Base-by-base conservation (phyloP, 192 early-diverging fungal species). In the Kickxella alabastrina region DNA sequence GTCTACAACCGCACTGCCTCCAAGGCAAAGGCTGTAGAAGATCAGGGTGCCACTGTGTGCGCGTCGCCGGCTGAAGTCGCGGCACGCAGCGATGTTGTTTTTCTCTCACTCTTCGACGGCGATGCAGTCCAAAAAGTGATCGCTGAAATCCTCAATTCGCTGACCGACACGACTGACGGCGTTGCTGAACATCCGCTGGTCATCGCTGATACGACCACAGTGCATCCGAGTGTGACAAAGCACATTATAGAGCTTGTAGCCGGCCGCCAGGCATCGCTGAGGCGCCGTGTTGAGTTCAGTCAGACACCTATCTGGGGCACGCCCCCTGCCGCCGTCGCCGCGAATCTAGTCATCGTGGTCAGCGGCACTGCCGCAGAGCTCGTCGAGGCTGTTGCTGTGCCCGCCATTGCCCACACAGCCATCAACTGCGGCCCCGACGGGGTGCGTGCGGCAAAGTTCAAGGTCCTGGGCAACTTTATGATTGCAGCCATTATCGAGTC, bases 391-490 rank as follows among this genome's bases (percentile, higher is more conserved):
- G 43, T 72, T 14, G 44, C 72, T 27, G 57, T 59, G 7, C 55
- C 72, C 0, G 66, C 69, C 19, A 65, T 81, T 23, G 70, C 68
- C 2, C 76, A 65, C 18, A 62, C 50, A n/a, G 49, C 62, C 0
- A 72, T 89, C n/a, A 60, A 81, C 18, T 48, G 81, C 24, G 81
- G 82, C 4, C 36, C 62, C 2, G 71, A 84, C 42, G 65, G 66
- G 1, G 40, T 44, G 9, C 29, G 52, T 0, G 83, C 80, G 1
- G 64, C 75, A 3, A 54, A 55, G 1, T 80, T 84, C 56, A 89
- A 89, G 47, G 63, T 89, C 8, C 44, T 80, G 28, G 85, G 85
- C 43, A 89, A 89, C 47, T 89, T 81, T 36, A 77, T 89, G 46
- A 62, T 89, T 19, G 61, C 60, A 0, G 57, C 78, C 1, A 57